Evolutionary conservation across 441 rosid species (phyloP), one percentile per base, ranked within the genome.

Genomic region (Raphanus hybrid): DNA sequence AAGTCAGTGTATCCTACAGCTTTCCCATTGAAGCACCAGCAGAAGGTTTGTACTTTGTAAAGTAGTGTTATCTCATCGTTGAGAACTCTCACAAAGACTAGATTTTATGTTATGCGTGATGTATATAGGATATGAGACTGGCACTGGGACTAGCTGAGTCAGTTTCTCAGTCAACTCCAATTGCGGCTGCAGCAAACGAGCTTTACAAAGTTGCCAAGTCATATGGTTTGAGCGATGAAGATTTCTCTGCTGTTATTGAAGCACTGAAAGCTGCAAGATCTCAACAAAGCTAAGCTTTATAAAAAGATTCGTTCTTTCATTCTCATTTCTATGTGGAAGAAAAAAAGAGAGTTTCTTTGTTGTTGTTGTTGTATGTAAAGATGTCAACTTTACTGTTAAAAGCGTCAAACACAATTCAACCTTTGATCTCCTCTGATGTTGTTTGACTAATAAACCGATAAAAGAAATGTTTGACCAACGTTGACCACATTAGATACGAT

Each of bases 21-120:
- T 2, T 94, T 94, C 63, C 99, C 99, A 23, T 81, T 94, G 63
- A 94, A 91, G 83, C 98, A 92, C 79, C 98, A 94, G 82, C 98
- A 94, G 81, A 94, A 94, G 98, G 98, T 94, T 74, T 34, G 85
- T 60, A 58, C 12, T 39, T 39, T 39, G 14, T 41, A 3, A 32
- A 41, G 1, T 0, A 64, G 16, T 71, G 69, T 10, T 58, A 52
- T 41, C 59, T 69, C 45, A 62, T 69, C 45, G 27, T 76, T 76
- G 34, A 67, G 66, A 70, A 50, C 23, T 63, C 35, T 60, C 55
- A 34, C 43, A 26, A 75, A 80, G 64, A 70, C 8, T 9, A 10
- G 63, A 11, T 61, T 69, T 26, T 69, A 4, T 35, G 39, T 16
- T 14, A 29, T 23, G 29, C 10, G 8, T 29, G 64, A 66, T 67